Evolutionary conservation across 2,329 filamentous ascomycete species (phyloP).

Genomic region (Exophiala bonariae): DNA sequence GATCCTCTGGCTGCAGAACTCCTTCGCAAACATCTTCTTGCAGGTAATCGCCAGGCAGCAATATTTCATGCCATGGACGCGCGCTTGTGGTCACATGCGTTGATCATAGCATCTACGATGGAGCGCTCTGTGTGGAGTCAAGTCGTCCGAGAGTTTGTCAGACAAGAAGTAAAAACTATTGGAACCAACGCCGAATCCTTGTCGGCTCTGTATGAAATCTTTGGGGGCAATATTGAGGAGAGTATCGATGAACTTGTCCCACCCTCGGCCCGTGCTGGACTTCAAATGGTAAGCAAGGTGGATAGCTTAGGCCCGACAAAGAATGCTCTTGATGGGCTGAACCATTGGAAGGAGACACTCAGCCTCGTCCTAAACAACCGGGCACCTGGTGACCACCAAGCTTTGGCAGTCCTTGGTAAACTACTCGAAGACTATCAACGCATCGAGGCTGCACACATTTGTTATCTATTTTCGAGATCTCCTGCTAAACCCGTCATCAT

Average conservation of each 20-base stretch:
- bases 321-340: constrained; percentile 78
- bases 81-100: constrained; percentile 92
- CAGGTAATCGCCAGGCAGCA: constrained; percentile 84
- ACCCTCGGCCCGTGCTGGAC: constrained; percentile 83
- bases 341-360: constrained; percentile 92
- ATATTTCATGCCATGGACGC: constrained; percentile 93
- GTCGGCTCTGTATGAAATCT: constrained; percentile 87
- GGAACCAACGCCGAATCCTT: constrained; percentile 81
- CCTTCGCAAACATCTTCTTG: constrained; percentile 70
- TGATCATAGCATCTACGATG: constrained; percentile 82
- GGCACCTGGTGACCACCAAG: constrained; percentile 73
- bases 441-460: constrained; percentile 88
- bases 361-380: constrained; percentile 85
- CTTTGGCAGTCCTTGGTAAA: constrained; percentile 76
- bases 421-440: constrained; percentile 83
- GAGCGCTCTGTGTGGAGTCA: constrained; percentile 79
- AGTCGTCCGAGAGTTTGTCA: constrained; percentile 91
- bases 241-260: constrained; percentile 95
- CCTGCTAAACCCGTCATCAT: constrained; percentile 59
- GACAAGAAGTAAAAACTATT: constrained; percentile 84
- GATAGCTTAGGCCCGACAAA: constrained; percentile 61
- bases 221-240: constrained; percentile 91
- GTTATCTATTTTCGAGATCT: constrained; percentile 80
- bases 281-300: constrained; percentile 84
- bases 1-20: constrained; percentile 70